Percentiles rank a stretch among this genome's conserved stretches.
Conservation (phyloP, 305 asterid species). For the Plantago coronopus region DNA sequence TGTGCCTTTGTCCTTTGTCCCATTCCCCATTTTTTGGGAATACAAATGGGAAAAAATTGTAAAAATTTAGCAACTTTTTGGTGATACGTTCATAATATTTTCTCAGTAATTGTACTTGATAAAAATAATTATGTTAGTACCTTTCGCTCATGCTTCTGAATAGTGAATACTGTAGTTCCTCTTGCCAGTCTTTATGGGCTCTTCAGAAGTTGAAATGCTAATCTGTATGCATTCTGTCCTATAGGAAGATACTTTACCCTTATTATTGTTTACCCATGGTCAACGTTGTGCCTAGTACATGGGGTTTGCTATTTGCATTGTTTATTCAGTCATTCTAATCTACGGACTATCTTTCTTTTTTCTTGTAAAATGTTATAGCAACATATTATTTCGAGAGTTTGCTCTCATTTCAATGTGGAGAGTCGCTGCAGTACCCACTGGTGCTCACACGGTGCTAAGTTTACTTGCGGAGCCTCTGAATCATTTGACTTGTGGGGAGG, state of each 20-base stretch:
- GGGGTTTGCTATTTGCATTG: too few relatives aligned
- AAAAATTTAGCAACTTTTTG: neutral
- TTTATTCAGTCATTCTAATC: neutral
- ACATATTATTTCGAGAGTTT: slow-evolving; percentile 89
- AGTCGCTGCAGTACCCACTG: slow-evolving; percentile 86
- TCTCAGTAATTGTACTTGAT: neutral
- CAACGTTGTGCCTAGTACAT: too few relatives aligned
- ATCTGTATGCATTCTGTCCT: too few relatives aligned
- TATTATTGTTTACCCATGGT: too few relatives aligned
- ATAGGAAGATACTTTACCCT: too few relatives aligned
- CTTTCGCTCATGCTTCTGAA: neutral
- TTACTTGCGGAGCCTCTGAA: slow-evolving; percentile 98
- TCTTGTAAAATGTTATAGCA: slow-evolving; percentile 37
- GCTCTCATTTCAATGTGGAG: slow-evolving; percentile 99
- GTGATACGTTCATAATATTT: slow-evolving; percentile 1
- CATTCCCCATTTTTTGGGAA: too few relatives aligned
- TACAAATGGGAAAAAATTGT: too few relatives aligned
- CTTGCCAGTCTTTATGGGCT: too few relatives aligned
- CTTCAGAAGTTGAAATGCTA: too few relatives aligned
- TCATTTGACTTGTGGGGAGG: slow-evolving; percentile 53
- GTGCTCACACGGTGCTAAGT: slow-evolving; percentile 91
- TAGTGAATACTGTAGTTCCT: too few relatives aligned
- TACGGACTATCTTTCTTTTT: neutral
- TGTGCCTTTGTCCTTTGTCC: too few relatives aligned
- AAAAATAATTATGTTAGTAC: too few relatives aligned